Evolutionary conservation across 2,329 filamentous ascomycete genomes (phyloP), one percentile per base, ranked within the genome.

Genomic region (Botrytis medusae): DNA sequence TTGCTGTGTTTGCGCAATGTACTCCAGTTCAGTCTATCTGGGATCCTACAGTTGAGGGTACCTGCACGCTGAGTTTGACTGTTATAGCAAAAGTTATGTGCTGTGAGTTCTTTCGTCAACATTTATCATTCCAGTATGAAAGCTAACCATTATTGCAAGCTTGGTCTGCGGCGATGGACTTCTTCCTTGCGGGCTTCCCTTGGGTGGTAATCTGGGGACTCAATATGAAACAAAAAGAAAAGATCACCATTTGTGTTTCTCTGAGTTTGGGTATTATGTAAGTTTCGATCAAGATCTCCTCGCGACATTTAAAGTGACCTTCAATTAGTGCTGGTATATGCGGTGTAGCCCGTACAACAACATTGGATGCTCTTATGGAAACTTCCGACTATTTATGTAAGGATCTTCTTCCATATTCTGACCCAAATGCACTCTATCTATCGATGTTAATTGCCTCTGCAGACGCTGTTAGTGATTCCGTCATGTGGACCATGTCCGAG

Each of bases 401-500:
- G 69, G 42, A 51, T 25, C 22, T 14, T 22, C 22, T 37, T 42
- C 8, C 40, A 10, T 9, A 22, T 25, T 20, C 22, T 18, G 8
- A 18, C 8, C 32, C 20, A 65, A 32, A 25, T 3, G 14, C 5
- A 48, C 5, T 34, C 5, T 48, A 8, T 25, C 44, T 32, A 46
- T 65, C 14, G 20, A 48, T 34, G 22, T 29, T 65, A 18, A 65
- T 34, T 48, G 1, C 5, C 40, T 44, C 29, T 46, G 2, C 54
- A 71, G 69, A 71, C 25, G 59, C 69, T 40, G 69, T 71, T 46
- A 62, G 69, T 51, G 59, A 71, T 34, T 71, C 69, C 25, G 59
- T 71, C 22, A 71, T 71, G 44, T 71, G 69, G 69, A 71, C 69
- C 14, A 62, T 62, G 69, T 71, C 69, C 8, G 69, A 71, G 20